A percentile compares a stretch with the other conserved stretches of the same genome.
These are phyloP conservation scores for Ganoderma multipileum DNA, from an alignment of 1,284 basidiomycete genomes.

Conservation along the genomic window DNA sequence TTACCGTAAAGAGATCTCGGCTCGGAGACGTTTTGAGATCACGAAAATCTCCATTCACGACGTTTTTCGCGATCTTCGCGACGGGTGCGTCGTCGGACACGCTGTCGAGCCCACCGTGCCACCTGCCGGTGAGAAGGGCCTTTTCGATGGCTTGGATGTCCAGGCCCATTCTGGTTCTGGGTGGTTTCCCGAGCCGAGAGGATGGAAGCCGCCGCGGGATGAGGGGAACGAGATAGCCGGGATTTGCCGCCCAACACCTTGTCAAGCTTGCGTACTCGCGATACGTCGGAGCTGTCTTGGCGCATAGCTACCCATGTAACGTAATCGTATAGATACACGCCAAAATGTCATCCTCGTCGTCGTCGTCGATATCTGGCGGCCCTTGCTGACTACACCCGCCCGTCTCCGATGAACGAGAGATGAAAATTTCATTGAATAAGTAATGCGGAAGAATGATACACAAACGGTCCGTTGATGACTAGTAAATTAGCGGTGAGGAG, in stretches of 20 bases:
- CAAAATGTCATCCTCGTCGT: too few relatives aligned
- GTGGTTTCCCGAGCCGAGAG: slow-evolving; percentile 14
- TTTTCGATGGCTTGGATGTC: slow-evolving; percentile 52
- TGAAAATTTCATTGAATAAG: slow-evolving; percentile 5
- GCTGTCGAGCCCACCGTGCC: slow-evolving; percentile 55
- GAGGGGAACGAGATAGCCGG: slow-evolving; percentile 24
- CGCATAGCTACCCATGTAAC: too few relatives aligned
- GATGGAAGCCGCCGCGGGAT: slow-evolving; percentile 22
- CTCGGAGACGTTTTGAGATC: slow-evolving; percentile 59
- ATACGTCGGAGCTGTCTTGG: too few relatives aligned
- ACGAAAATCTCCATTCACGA: slow-evolving; percentile 47
- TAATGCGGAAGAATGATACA: background rate
- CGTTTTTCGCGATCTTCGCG: slow-evolving; percentile 40
- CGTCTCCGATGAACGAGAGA: background rate
- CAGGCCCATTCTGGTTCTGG: slow-evolving; percentile 40
- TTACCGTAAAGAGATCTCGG: slow-evolving; percentile 50
- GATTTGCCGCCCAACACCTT: slow-evolving; percentile 28
- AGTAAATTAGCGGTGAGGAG: slow-evolving; percentile 4
- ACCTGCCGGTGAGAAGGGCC: slow-evolving; percentile 58
- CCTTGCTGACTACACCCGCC: slow-evolving; percentile 15
- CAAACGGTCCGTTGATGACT: slow-evolving; percentile 2
- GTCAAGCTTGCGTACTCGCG: slow-evolving; percentile 18
- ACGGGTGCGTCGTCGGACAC: slow-evolving; percentile 35
- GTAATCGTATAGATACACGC: too few relatives aligned
- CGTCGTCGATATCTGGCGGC: slow-evolving; percentile 23